Percentiles rank a stretch among this genome's conserved stretches.
Evolutionary conservation across 148 eudicot genomes (phyloP).

Genomic region (Rheum nobile): DNA sequence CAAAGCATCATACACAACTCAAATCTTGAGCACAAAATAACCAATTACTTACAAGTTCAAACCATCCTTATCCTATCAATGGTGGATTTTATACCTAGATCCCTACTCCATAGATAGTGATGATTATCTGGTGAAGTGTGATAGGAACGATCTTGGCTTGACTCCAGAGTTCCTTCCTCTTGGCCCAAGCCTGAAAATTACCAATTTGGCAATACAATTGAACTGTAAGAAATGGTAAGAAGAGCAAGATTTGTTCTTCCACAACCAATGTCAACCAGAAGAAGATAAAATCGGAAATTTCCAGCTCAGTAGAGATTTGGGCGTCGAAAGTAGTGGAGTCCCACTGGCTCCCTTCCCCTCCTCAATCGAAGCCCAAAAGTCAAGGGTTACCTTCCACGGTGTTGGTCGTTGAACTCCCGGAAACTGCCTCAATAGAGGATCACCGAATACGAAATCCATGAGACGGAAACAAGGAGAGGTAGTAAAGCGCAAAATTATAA

Average conservation of each 20-base stretch:
- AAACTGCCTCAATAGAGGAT: too few species aligned
- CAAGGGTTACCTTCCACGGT: too few species aligned
- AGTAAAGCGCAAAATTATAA: too few species aligned
- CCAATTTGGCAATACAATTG: not conserved
- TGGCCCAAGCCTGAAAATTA: slow-evolving; percentile 38
- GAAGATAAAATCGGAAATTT: not conserved
- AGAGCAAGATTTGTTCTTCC: not conserved
- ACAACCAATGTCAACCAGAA: not conserved
- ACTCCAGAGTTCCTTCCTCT: slow-evolving; percentile 55
- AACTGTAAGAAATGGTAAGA: not conserved
- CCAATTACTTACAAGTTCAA: not conserved
- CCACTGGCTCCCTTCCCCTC: too few species aligned
- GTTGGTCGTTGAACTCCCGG: too few species aligned
- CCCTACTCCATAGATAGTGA: not conserved
- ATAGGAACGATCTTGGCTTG: slow-evolving; percentile 85
- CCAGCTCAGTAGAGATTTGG: too few species aligned
- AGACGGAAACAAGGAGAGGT: too few species aligned
- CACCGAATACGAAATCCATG: too few species aligned
- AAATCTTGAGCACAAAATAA: not conserved
- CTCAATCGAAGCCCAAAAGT: too few species aligned
- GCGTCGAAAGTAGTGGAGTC: too few species aligned
- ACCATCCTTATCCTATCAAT: not conserved
- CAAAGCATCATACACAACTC: not conserved
- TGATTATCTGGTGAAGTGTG: slow-evolving; percentile 69
- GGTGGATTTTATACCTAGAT: not conserved